Evolutionary conservation across 352 stramenopile species (phyloP).

Genomic region (Phytophthora idaei): DNA sequence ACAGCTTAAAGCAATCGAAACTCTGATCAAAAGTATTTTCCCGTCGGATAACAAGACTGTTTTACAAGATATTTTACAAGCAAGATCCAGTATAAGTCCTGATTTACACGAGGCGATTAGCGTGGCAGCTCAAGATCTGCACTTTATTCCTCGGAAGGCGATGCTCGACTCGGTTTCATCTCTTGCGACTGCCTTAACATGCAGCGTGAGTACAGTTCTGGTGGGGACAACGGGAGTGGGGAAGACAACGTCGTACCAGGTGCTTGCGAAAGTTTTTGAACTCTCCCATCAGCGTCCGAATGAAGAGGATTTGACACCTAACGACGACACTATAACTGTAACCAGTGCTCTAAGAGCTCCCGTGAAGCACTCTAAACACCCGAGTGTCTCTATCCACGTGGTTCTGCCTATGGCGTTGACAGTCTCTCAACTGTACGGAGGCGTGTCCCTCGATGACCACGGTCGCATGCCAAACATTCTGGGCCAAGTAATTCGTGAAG

Average conservation of each 20-base stretch:
- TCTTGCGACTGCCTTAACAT: conserved; percentile 24
- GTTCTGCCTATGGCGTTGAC: conserved; percentile 49
- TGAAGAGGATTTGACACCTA: neutral
- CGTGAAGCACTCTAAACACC: conserved; percentile 16
- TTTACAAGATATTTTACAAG: neutral
- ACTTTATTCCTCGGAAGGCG: conserved; percentile 32
- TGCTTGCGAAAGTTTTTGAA: conserved; percentile 38
- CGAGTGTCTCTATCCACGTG: conserved; percentile 24
- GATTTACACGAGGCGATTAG: conserved; percentile 10
- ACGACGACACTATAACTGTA: neutral
- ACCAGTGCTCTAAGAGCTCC: neutral
- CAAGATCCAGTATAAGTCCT: neutral
- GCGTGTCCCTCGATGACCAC: conserved; percentile 38
- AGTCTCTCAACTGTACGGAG: conserved; percentile 56
- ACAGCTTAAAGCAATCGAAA: conserved; percentile 10
- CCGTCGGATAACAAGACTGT: neutral
- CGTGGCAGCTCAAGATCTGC: conserved; percentile 11
- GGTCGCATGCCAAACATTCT: conserved; percentile 45
- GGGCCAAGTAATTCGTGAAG: conserved; percentile 35
- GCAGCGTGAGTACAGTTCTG: conserved; percentile 30
- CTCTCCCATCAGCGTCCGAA: conserved; percentile 13
- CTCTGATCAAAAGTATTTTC: conserved; percentile 4
- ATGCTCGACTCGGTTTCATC: conserved; percentile 22
- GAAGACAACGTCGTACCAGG: conserved; percentile 44
- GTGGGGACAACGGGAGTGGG: conserved; percentile 35